Evolutionary conservation across 2,329 filamentous ascomycete species (phyloP).

Genomic region (Colletotrichum acutatum): DNA sequence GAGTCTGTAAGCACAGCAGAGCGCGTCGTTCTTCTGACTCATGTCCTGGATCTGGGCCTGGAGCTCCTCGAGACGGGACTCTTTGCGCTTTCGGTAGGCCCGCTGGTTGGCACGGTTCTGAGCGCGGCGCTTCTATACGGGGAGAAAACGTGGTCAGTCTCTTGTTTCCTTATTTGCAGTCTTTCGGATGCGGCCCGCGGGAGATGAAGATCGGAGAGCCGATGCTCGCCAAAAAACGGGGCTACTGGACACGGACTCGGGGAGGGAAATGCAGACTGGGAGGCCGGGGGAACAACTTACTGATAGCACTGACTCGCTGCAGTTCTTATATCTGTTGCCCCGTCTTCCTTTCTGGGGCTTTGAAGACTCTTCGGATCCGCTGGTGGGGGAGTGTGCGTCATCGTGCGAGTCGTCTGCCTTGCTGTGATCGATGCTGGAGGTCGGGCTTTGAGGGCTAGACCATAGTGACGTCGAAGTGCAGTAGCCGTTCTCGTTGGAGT

Average conservation of each 20-base stretch:
- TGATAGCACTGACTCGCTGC: constrained; percentile 33
- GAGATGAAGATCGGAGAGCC: not conserved
- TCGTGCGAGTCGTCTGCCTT: constrained; percentile 24
- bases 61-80: constrained; percentile 31
- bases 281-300: constrained; percentile 10
- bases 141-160: not conserved
- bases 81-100: constrained; percentile 32
- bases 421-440: constrained; percentile 28
- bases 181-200: not conserved
- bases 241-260: too few relatives aligned
- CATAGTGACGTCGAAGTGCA: constrained; percentile 28
- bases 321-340: constrained; percentile 34
- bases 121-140: constrained; percentile 24
- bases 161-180: too few relatives aligned
- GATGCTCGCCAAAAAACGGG: too few relatives aligned
- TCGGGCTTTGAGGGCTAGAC: constrained; percentile 30
- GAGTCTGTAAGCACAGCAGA: constrained; percentile 31
- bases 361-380: constrained; percentile 3
- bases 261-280: not conserved
- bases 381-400: constrained; percentile 22
- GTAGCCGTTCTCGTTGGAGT: constrained; percentile 21
- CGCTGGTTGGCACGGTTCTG: constrained; percentile 35
- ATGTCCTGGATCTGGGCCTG: constrained; percentile 30
- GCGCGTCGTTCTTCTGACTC: constrained; percentile 32
- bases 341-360: constrained; percentile 25